A percentile compares a stretch with the other conserved stretches of the same genome.
phyloP scores from a whole-genome alignment of 1,284 basidiomycete genomes.

The Naganishia liquefaciens region DNA sequence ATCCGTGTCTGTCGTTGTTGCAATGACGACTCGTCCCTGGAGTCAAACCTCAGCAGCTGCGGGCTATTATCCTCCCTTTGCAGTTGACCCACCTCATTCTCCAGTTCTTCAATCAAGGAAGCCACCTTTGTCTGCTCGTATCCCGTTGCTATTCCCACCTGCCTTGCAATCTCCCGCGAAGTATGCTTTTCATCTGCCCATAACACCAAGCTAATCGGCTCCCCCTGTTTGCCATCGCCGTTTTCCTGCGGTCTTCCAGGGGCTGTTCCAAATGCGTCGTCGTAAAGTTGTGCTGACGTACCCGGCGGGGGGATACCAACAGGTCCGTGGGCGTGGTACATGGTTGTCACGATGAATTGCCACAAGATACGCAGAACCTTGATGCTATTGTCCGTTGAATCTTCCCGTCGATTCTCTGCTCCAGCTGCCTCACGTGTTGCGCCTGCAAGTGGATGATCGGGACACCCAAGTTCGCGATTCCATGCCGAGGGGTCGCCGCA shows the following conservation, averaged over 20 bases:
- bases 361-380: slow-evolving; percentile 13
- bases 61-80: neutral
- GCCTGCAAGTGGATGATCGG: slow-evolving; percentile 62
- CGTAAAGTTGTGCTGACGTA: slow-evolving; percentile 13
- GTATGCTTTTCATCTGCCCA: slow-evolving; percentile 99
- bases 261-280: slow-evolving; percentile 18
- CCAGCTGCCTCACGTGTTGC: slow-evolving; percentile 37
- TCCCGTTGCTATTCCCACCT: slow-evolving; percentile 69
- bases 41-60: neutral
- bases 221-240: neutral
- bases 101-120: slow-evolving; percentile 70
- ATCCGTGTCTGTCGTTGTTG: slow-evolving; percentile 68
- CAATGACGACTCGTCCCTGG: slow-evolving; percentile 79
- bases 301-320: slow-evolving; percentile 23
- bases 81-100: slow-evolving; percentile 59
- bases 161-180: slow-evolving; percentile 81
- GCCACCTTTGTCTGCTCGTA: slow-evolving; percentile 61
- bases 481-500: slow-evolving; percentile 88
- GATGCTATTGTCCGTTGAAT: neutral
- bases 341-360: slow-evolving; percentile 30
- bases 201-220: slow-evolving; percentile 61
- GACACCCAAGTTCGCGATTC: slow-evolving; percentile 67
- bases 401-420: neutral
- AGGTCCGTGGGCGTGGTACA: slow-evolving; percentile 23
- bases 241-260: slow-evolving; percentile 4